These are phyloP conservation scores for Tolypocladium guangdongense DNA, from an alignment of 2,329 filamentous ascomycete genomes.

Conservation along the genomic window DNA sequence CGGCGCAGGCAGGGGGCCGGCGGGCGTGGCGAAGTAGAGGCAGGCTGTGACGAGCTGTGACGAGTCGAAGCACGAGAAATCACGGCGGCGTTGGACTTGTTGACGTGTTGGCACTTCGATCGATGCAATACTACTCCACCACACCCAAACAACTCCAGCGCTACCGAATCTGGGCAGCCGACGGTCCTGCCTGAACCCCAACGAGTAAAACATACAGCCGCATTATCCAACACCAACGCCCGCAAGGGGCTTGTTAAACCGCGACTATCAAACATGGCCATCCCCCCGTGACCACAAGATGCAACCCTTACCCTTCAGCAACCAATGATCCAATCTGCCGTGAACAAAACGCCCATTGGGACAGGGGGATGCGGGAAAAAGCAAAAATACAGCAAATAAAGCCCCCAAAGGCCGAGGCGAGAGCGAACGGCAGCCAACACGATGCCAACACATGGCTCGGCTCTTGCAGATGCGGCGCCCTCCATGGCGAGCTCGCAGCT, in stretches of 20 bases:
- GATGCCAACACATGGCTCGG: constrained; percentile 1
- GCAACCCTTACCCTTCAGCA: neutral
- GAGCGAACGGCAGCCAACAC: constrained; percentile 1
- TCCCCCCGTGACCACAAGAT: neutral
- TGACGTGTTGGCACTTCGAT: neutral
- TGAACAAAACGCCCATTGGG: neutral
- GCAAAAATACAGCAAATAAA: neutral
- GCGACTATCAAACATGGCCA: neutral
- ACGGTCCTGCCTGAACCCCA: neutral
- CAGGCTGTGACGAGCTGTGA: neutral
- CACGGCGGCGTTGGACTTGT: neutral
- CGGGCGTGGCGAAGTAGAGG: neutral
- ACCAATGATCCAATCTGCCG: neutral
- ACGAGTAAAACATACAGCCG: neutral
- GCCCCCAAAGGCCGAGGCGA: neutral
- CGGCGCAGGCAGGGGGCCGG: neutral
- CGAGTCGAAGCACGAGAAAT: neutral
- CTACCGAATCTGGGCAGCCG: neutral
- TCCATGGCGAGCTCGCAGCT: neutral
- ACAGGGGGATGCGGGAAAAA: neutral
- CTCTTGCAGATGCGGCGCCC: neutral
- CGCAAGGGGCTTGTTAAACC: neutral
- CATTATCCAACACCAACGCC: neutral
- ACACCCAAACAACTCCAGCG: neutral
- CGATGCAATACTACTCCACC: constrained; percentile 1